Percentiles rank a stretch among this genome's conserved stretches.
phyloP scores from a whole-genome alignment of 108 stramenopile species.

The Fragilariopsis cylindrus region DNA sequence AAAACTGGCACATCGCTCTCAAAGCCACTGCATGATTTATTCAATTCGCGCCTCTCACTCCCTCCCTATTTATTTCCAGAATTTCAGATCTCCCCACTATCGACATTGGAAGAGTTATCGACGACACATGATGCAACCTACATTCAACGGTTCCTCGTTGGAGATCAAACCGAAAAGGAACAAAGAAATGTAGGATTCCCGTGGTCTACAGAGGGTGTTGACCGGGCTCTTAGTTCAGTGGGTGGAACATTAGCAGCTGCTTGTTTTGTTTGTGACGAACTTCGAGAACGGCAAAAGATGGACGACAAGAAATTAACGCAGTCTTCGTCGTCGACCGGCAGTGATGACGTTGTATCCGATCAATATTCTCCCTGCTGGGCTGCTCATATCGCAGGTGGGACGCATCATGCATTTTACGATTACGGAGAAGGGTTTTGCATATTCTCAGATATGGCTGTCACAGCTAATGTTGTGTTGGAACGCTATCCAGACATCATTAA shows the following conservation, averaged over 20 bases:
- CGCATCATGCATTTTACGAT: slow-evolving; percentile 92
- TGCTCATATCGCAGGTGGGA: slow-evolving; percentile 93
- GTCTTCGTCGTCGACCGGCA: background rate
- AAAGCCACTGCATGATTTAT: background rate
- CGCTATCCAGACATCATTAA: slow-evolving; percentile 52
- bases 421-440: slow-evolving; percentile 94
- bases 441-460: slow-evolving; percentile 90
- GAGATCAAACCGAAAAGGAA: slow-evolving; percentile 76
- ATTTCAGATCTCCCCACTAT: slow-evolving; percentile 82
- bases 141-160: slow-evolving; percentile 73
- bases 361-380: slow-evolving; percentile 33
- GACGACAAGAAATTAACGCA: slow-evolving; percentile 21
- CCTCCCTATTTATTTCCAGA: slow-evolving; percentile 19
- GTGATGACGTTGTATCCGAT: too few species aligned
- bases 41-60: background rate
- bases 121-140: slow-evolving; percentile 84
- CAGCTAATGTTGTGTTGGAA: slow-evolving; percentile 81
- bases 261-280: slow-evolving; percentile 51
- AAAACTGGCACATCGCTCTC: too few species aligned
- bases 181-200: slow-evolving; percentile 92
- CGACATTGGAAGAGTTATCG: slow-evolving; percentile 67
- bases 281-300: slow-evolving; percentile 22
- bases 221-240: slow-evolving; percentile 77
- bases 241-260: slow-evolving; percentile 92
- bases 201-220: slow-evolving; percentile 80